Evolutionary conservation across 805 yeast genomes (phyloP).

Genomic region (Candida taoyuanica): DNA sequence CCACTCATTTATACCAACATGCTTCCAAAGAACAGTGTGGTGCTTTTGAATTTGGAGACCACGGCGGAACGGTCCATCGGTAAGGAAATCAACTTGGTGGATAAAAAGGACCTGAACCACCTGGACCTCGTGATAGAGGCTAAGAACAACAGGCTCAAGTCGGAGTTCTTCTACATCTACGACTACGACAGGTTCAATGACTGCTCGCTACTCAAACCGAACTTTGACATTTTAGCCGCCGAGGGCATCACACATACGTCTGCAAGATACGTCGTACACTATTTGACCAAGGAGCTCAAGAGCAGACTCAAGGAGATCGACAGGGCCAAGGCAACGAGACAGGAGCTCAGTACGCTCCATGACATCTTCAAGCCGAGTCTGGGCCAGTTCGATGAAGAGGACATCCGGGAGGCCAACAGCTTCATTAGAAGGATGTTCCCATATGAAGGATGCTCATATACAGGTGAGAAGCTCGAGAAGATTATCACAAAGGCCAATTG

Average conservation of each 20-base stretch:
- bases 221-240: conserved; percentile 22
- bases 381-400: conserved; percentile 31
- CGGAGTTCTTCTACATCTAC: conserved; percentile 31
- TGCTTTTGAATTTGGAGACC: conserved; percentile 19
- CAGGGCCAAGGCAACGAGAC: conserved; percentile 16
- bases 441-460: conserved; percentile 33
- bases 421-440: conserved; percentile 32
- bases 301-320: conserved; percentile 20
- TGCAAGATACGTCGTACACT: conserved; percentile 32
- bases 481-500: conserved; percentile 24
- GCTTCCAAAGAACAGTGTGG: background rate
- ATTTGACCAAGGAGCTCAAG: conserved; percentile 30
- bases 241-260: conserved; percentile 29
- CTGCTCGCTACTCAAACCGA: conserved; percentile 23
- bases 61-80: conserved; percentile 24
- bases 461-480: conserved; percentile 27
- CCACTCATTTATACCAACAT: background rate
- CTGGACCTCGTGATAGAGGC: conserved; percentile 27
- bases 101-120: conserved; percentile 24
- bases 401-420: conserved; percentile 25
- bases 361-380: conserved; percentile 34
- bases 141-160: conserved; percentile 25
- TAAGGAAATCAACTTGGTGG: conserved; percentile 25
- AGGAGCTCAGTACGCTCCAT: conserved; percentile 18
- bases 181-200: conserved; percentile 29